These are phyloP conservation scores for Nectriaceae sp. DNA, from an alignment of 2,329 filamentous ascomycete species.

Conservation along the genomic window DNA sequence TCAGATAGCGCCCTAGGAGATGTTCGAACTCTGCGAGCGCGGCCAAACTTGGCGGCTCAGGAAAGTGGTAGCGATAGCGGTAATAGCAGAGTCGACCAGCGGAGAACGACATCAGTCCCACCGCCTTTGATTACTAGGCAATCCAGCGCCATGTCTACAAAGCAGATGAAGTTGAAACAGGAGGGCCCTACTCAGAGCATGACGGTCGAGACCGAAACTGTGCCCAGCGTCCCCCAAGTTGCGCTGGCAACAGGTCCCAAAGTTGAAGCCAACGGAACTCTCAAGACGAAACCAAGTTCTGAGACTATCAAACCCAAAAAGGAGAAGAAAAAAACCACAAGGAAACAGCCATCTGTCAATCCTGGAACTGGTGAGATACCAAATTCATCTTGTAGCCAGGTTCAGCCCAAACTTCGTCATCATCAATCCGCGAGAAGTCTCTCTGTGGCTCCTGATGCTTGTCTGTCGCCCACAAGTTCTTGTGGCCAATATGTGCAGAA, in stretches of 20 bases:
- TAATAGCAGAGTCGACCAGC: constrained; percentile 45
- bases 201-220: constrained; percentile 97
- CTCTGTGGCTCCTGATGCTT: background rate
- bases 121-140: constrained; percentile 62
- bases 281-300: constrained; percentile 86
- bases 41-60: constrained; percentile 46
- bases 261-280: constrained; percentile 66
- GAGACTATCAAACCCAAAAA: constrained; percentile 95
- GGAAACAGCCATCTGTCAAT: constrained; percentile 73
- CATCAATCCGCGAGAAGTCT: background rate
- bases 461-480: background rate
- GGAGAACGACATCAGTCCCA: constrained; percentile 49
- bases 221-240: constrained; percentile 85
- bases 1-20: constrained; percentile 43
- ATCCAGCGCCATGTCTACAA: constrained; percentile 64
- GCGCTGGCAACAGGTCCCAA: constrained; percentile 68
- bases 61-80: constrained; percentile 70
- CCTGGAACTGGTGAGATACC: constrained; percentile 64
- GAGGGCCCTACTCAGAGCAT: constrained; percentile 85
- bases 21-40: constrained; percentile 47
- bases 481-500: background rate
- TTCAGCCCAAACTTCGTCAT: background rate
- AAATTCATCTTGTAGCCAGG: constrained; percentile 11
- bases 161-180: constrained; percentile 68
- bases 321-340: constrained; percentile 78